Evolutionary conservation across 2,329 filamentous ascomycete genomes (phyloP).

Genomic region (Atkinsonella texensis): DNA sequence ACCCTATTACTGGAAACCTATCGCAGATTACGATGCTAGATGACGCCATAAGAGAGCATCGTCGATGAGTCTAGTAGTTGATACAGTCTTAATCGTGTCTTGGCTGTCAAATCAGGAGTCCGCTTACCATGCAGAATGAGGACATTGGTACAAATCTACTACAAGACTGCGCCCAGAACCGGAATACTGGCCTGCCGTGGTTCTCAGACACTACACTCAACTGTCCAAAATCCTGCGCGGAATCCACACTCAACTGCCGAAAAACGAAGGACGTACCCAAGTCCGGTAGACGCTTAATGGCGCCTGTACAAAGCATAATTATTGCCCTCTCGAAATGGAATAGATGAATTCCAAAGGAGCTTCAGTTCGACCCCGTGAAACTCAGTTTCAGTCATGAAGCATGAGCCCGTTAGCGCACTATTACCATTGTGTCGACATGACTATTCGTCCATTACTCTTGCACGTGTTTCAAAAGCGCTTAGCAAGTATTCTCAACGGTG

Average conservation of each 20-base stretch:
- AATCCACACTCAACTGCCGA: slow-evolving; percentile 36
- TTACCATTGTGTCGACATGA: slow-evolving; percentile 47
- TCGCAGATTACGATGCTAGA: slow-evolving; percentile 20
- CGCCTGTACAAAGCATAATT: slow-evolving; percentile 38
- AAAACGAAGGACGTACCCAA: slow-evolving; percentile 24
- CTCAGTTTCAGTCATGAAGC: slow-evolving; percentile 35
- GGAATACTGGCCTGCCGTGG: slow-evolving; percentile 32
- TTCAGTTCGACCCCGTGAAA: slow-evolving; percentile 35
- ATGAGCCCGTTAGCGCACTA: slow-evolving; percentile 42
- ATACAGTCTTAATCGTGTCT: slow-evolving; percentile 41
- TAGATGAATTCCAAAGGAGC: slow-evolving; percentile 30
- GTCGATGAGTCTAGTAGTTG: slow-evolving; percentile 43
- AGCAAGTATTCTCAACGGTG: slow-evolving; percentile 10
- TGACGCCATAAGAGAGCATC: slow-evolving; percentile 31
- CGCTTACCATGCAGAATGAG: slow-evolving; percentile 41
- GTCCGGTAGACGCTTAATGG: slow-evolving; percentile 34
- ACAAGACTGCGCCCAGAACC: slow-evolving; percentile 23
- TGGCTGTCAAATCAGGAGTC: slow-evolving; percentile 42
- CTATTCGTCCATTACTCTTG: slow-evolving; percentile 39
- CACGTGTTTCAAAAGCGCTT: slow-evolving; percentile 39
- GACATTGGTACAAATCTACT: slow-evolving; percentile 31
- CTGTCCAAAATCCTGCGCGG: slow-evolving; percentile 39
- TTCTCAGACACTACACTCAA: slow-evolving; percentile 39
- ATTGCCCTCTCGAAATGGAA: slow-evolving; percentile 37
- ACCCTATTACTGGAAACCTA: neutral